These are phyloP conservation scores for Vigna trinervia DNA, from an alignment of 306 rosid genomes.

Conservation along the genomic window DNA sequence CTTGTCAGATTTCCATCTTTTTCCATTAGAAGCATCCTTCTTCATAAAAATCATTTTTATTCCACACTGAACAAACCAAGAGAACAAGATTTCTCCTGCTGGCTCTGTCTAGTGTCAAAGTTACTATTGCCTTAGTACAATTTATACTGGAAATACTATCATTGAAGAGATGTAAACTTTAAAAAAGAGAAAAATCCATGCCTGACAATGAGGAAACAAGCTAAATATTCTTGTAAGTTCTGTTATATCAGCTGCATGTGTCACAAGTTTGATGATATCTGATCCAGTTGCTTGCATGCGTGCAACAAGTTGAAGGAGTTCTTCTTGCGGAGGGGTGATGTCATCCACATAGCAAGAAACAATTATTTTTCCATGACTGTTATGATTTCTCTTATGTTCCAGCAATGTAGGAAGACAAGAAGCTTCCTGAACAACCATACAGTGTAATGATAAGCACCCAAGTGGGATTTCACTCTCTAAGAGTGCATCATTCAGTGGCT, in stretches of 20 bases:
- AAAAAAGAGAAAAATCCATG: not conserved
- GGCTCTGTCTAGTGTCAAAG: too few species aligned
- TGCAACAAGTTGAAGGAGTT: conserved; percentile 39
- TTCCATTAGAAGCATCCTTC: not conserved
- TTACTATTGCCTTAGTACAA: not conserved
- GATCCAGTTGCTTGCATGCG: conserved; percentile 53
- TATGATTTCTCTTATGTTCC: conserved; percentile 30
- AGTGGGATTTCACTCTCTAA: too few species aligned
- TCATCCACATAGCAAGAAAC: conserved; percentile 57
- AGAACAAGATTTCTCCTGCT: not conserved
- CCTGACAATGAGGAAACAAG: conserved; percentile 50
- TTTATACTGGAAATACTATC: not conserved
- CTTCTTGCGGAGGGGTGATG: conserved; percentile 46
- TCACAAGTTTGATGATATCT: conserved; percentile 51
- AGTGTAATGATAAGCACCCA: not conserved
- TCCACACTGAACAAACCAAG: not conserved
- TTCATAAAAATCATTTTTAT: not conserved
- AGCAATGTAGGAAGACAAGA: conserved; percentile 37
- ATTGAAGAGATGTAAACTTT: not conserved
- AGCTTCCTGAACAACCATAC: conserved; percentile 45
- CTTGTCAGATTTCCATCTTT: not conserved
- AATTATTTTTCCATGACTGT: conserved; percentile 42
- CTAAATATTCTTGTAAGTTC: conserved; percentile 50
- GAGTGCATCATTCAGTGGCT: too few species aligned
- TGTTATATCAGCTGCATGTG: conserved; percentile 52